A percentile compares a stretch with the other conserved stretches of the same genome.
These are phyloP conservation scores for Euptelea pleiosperma DNA, from an alignment of 164 flowering plant genomes.

Conservation along the genomic window DNA sequence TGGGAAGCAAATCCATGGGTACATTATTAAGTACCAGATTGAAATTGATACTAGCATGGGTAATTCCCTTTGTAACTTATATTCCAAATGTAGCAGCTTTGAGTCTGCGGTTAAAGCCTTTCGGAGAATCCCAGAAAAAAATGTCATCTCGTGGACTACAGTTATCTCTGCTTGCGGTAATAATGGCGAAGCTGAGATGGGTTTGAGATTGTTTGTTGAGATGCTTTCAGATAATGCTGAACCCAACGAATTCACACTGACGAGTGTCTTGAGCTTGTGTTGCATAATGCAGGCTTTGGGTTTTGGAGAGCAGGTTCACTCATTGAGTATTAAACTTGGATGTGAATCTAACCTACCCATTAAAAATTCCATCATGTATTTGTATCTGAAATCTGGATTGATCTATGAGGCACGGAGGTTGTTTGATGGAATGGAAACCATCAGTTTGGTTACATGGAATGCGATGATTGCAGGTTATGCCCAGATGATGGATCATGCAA, in stretches of 20 bases:
- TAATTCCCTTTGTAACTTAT: conserved; percentile 66
- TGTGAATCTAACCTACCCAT: conserved; percentile 36
- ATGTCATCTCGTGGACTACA: conserved; percentile 86
- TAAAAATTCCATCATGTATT: conserved; percentile 67
- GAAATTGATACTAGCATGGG: conserved; percentile 57
- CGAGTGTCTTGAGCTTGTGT: conserved; percentile 69
- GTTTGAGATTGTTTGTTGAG: conserved; percentile 39
- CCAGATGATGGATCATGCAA: conserved; percentile 42
- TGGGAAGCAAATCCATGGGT: conserved; percentile 71
- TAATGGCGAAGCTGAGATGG: conserved; percentile 46
- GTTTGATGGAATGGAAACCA: conserved; percentile 45
- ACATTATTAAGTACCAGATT: conserved; percentile 48
- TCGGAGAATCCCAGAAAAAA: conserved; percentile 47
- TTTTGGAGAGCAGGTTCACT: conserved; percentile 64
- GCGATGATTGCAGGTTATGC: conserved; percentile 85
- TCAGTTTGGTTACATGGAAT: conserved; percentile 73
- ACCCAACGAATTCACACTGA: conserved; percentile 56
- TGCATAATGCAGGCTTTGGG: conserved; percentile 39
- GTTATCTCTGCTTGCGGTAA: conserved; percentile 62
- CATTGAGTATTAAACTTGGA: conserved; percentile 56
- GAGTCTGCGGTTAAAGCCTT: conserved; percentile 56
- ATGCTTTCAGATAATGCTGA: conserved; percentile 38
- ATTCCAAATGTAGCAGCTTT: conserved; percentile 54
- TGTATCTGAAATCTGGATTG: conserved; percentile 67
- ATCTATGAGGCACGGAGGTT: conserved; percentile 48